Evolutionary conservation across 2,329 filamentous ascomycete species (phyloP).

Genomic region (Fusarium protoensiforme): DNA sequence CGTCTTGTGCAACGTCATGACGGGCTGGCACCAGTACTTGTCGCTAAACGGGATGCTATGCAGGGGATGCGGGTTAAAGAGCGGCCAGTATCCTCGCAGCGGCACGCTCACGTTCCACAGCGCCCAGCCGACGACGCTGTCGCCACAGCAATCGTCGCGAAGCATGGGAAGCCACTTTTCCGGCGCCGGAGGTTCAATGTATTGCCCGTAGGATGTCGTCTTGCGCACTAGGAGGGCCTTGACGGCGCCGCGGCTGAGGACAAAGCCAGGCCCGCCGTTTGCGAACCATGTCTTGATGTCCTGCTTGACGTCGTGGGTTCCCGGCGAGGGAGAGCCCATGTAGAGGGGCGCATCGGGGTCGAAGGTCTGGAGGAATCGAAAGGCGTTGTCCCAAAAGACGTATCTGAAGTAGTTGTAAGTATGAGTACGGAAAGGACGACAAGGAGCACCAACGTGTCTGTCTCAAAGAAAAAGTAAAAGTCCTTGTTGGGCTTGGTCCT

Average conservation of each 20-base stretch:
- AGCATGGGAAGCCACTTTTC: conserved; percentile 55
- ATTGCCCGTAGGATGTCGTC: conserved; percentile 48
- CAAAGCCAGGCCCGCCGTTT: conserved; percentile 61
- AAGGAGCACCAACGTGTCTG: conserved; percentile 58
- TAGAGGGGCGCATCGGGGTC: conserved; percentile 58
- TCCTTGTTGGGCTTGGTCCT: conserved; percentile 57
- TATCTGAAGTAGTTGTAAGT: conserved; percentile 33
- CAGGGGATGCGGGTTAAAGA: conserved; percentile 62
- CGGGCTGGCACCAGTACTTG: conserved; percentile 62
- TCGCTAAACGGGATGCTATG: conserved; percentile 60
- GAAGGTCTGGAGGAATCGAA: conserved; percentile 61
- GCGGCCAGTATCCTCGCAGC: conserved; percentile 60
- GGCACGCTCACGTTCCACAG: conserved; percentile 56
- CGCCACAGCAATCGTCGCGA: conserved; percentile 62
- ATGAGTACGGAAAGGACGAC: no score
- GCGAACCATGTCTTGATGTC: conserved; percentile 56
- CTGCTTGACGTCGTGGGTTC: conserved; percentile 45
- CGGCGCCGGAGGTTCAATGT: conserved; percentile 51
- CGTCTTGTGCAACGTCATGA: conserved; percentile 61
- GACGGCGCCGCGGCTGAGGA: conserved; percentile 57
- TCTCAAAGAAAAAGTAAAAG: conserved; percentile 68
- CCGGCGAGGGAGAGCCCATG: conserved; percentile 60
- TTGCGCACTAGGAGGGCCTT: conserved; percentile 52
- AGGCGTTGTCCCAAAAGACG: conserved; percentile 54
- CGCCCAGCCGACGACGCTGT: conserved; percentile 61